Conservation (phyloP, 2,329 filamentous ascomycete genomes). For the Aspergillus sp. region DNA sequence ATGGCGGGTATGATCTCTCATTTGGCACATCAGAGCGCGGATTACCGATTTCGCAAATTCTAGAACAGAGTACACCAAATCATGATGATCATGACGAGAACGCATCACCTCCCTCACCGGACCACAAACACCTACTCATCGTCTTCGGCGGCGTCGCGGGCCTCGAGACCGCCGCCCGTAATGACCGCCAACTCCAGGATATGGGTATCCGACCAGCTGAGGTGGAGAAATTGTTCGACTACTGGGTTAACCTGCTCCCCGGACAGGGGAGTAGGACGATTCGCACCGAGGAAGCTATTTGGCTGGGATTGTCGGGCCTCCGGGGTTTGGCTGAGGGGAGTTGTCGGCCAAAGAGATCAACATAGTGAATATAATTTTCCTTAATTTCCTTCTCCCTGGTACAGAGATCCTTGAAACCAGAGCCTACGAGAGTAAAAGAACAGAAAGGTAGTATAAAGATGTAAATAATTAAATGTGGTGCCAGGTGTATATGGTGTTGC, state of each 20-base stretch:
- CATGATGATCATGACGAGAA: conserved; percentile 13
- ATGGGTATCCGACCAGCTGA: conserved; percentile 58
- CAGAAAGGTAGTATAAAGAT: too few species aligned
- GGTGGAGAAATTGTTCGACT: conserved; percentile 67
- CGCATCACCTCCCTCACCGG: conserved; percentile 33
- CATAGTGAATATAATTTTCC: background rate
- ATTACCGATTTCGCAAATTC: conserved; percentile 34
- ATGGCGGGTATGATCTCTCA: conserved; percentile 71
- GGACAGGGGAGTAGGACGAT: conserved; percentile 76
- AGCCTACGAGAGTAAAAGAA: too few species aligned
- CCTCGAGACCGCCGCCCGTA: conserved; percentile 63
- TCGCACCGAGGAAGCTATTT: conserved; percentile 73
- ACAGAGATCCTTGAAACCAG: too few species aligned
- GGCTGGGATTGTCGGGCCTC: conserved; percentile 64
- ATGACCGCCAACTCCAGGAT: conserved; percentile 49
- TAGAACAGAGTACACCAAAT: conserved; percentile 23
- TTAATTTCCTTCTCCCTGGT: too few species aligned
- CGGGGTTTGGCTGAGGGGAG: conserved; percentile 44
- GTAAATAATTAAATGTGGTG: too few species aligned
- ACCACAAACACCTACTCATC: conserved; percentile 59
- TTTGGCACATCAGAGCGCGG: conserved; percentile 79
- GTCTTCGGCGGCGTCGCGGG: conserved; percentile 76
- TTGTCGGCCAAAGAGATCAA: conserved; percentile 2
- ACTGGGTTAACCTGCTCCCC: conserved; percentile 74
- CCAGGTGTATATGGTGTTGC: too few species aligned